Conservation (phyloP, 495 filamentous ascomycete genomes). For the Schizothecium vesticola region DNA sequence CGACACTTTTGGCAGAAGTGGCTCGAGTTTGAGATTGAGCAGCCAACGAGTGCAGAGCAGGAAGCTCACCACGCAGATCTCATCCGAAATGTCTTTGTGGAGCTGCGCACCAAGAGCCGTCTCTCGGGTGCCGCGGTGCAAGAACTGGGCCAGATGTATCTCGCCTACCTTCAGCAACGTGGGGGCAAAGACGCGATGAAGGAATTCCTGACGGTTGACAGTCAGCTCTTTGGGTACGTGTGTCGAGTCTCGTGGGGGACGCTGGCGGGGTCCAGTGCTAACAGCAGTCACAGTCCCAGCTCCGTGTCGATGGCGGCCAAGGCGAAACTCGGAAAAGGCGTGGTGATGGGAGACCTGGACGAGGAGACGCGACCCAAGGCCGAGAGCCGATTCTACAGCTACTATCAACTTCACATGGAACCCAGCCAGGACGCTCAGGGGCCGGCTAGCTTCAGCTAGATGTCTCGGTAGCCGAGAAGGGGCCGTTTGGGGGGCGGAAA, state of each 20-base stretch:
- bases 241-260: neutral
- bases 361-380: conserved; percentile 57
- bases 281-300: conserved; percentile 36
- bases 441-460: conserved; percentile 38
- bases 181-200: conserved; percentile 80
- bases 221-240: conserved; percentile 76
- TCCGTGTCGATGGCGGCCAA: conserved; percentile 40
- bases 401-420: conserved; percentile 58
- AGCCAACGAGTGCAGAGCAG: conserved; percentile 63
- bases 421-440: conserved; percentile 38
- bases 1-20: conserved; percentile 90
- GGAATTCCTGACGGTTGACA: conserved; percentile 78
- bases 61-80: conserved; percentile 63
- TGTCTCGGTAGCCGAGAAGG: neutral
- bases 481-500: neutral
- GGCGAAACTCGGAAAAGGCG: conserved; percentile 46
- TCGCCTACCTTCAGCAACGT: conserved; percentile 77
- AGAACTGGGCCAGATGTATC: conserved; percentile 73
- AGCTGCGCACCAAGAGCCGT: conserved; percentile 69
- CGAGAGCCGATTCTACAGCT: conserved; percentile 59
- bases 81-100: conserved; percentile 75
- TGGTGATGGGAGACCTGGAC: conserved; percentile 53
- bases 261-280: conserved; percentile 4
- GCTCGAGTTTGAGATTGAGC: conserved; percentile 82
- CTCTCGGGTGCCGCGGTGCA: conserved; percentile 63